A percentile compares a stretch with the other conserved stretches of the same genome.
These are phyloP conservation scores for Fonsecaea erecta DNA, from an alignment of 2,329 filamentous ascomycete genomes.

Conservation along the genomic window DNA sequence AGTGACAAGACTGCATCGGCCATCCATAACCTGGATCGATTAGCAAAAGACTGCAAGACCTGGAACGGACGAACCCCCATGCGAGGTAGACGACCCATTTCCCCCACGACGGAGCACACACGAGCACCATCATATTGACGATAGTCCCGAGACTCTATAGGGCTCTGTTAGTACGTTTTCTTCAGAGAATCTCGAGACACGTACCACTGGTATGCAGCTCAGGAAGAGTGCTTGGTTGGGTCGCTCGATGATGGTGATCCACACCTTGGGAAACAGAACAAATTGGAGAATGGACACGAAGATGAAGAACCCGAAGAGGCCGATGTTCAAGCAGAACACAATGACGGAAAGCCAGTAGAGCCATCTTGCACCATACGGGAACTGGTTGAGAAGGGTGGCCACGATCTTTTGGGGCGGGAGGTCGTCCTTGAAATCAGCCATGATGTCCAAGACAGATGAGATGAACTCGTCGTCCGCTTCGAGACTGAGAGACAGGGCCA, in stretches of 20 bases:
- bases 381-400: slow-evolving; percentile 63
- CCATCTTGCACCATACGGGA: slow-evolving; percentile 64
- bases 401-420: slow-evolving; percentile 54
- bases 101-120: slow-evolving; percentile 65
- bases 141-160: slow-evolving; percentile 62
- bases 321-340: slow-evolving; percentile 65
- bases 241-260: slow-evolving; percentile 66
- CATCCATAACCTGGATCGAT: slow-evolving; percentile 54
- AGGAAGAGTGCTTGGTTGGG: slow-evolving; percentile 70
- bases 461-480: not conserved
- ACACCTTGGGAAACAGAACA: slow-evolving; percentile 61
- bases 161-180: not conserved
- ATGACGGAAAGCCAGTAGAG: slow-evolving; percentile 63
- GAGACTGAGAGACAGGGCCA: not conserved
- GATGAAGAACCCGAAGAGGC: slow-evolving; percentile 54
- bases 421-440: slow-evolving; percentile 1
- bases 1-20: slow-evolving; percentile 59
- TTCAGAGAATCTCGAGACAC: not conserved
- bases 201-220: slow-evolving; percentile 67
- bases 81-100: slow-evolving; percentile 59
- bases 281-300: slow-evolving; percentile 41
- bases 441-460: not conserved
- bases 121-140: slow-evolving; percentile 67
- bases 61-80: slow-evolving; percentile 48
- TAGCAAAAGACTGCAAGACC: not conserved